phyloP scores from a whole-genome alignment of 1,139 yeast species.

The Pichia sp. region DNA sequence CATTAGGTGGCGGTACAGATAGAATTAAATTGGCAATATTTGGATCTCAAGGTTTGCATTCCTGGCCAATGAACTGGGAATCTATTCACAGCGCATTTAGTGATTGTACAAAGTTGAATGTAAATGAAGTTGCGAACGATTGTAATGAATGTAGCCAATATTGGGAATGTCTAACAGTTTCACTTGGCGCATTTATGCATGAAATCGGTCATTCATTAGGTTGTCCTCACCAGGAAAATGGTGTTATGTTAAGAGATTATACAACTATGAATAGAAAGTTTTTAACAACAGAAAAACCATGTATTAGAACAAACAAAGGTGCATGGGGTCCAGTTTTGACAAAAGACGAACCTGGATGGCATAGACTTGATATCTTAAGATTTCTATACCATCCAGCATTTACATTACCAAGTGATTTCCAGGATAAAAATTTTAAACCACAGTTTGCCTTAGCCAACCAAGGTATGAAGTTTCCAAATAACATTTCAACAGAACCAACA shows the following conservation, averaged over 20 bases:
- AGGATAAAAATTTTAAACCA: slow-evolving; percentile 26
- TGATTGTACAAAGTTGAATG: slow-evolving; percentile 61
- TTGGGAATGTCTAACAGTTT: slow-evolving; percentile 85
- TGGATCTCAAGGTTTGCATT: slow-evolving; percentile 87
- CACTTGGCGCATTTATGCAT: slow-evolving; percentile 92
- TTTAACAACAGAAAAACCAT: slow-evolving; percentile 60
- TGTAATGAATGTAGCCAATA: slow-evolving; percentile 74
- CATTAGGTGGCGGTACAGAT: slow-evolving; percentile 81
- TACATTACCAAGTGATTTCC: slow-evolving; percentile 56
- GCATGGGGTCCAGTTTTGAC: slow-evolving; percentile 44
- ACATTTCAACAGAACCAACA: slow-evolving; percentile 17
- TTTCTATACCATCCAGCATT: slow-evolving; percentile 80
- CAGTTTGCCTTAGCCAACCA: slow-evolving; percentile 16
- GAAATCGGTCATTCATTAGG: slow-evolving; percentile 90
- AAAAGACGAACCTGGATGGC: slow-evolving; percentile 80
- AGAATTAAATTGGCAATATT: slow-evolving; percentile 75
- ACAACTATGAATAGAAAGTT: slow-evolving; percentile 75
- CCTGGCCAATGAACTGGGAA: slow-evolving; percentile 81
- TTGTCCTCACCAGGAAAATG: slow-evolving; percentile 84
- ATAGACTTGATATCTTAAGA: slow-evolving; percentile 68
- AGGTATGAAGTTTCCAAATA: slow-evolving; percentile 25
- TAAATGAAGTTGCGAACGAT: slow-evolving; percentile 80
- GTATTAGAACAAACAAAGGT: slow-evolving; percentile 47
- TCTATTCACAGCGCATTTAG: slow-evolving; percentile 60
- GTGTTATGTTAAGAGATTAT: slow-evolving; percentile 88